Conservation (phyloP, 768 basidiomycete species). For the Cystoderma amianthinum region DNA sequence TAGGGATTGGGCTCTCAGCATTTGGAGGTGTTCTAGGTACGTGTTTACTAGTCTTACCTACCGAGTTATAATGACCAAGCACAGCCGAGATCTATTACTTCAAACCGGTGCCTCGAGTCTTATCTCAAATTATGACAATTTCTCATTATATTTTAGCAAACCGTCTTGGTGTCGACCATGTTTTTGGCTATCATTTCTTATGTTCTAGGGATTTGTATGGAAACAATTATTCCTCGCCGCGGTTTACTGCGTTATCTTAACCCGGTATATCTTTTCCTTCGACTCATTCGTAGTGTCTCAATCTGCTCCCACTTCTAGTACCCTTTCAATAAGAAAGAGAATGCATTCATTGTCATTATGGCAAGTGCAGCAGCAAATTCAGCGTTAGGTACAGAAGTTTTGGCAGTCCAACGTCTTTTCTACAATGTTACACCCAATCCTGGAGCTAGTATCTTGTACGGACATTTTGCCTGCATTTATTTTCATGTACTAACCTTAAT, state of each 20-base stretch:
- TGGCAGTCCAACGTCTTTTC: slow-evolving; percentile 47
- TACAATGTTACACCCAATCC: slow-evolving; percentile 46
- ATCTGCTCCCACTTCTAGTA: slow-evolving; percentile 28
- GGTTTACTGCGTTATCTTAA: slow-evolving; percentile 45
- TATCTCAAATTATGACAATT: background rate
- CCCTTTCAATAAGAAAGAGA: slow-evolving; percentile 56
- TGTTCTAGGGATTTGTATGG: slow-evolving; percentile 38
- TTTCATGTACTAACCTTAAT: background rate
- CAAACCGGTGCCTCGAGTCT: slow-evolving; percentile 43
- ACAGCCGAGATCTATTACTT: slow-evolving; percentile 56
- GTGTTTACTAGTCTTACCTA: slow-evolving; percentile 4
- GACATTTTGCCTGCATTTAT: background rate
- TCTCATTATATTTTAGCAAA: slow-evolving; percentile 30
- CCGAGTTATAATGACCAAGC: background rate
- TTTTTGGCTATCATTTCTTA: slow-evolving; percentile 46
- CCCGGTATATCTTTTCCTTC: slow-evolving; percentile 27
- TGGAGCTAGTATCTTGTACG: slow-evolving; percentile 34
- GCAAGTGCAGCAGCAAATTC: slow-evolving; percentile 45
- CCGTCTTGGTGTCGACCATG: slow-evolving; percentile 42
- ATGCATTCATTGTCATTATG: slow-evolving; percentile 54
- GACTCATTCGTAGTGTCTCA: background rate
- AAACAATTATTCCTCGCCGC: slow-evolving; percentile 34
- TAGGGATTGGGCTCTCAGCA: slow-evolving; percentile 37
- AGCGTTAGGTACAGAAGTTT: slow-evolving; percentile 45
- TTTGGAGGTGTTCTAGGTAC: slow-evolving; percentile 45